Conservation (phyloP, 169 alveolate species). For the Cryptosporidium ubiquitum region DNA sequence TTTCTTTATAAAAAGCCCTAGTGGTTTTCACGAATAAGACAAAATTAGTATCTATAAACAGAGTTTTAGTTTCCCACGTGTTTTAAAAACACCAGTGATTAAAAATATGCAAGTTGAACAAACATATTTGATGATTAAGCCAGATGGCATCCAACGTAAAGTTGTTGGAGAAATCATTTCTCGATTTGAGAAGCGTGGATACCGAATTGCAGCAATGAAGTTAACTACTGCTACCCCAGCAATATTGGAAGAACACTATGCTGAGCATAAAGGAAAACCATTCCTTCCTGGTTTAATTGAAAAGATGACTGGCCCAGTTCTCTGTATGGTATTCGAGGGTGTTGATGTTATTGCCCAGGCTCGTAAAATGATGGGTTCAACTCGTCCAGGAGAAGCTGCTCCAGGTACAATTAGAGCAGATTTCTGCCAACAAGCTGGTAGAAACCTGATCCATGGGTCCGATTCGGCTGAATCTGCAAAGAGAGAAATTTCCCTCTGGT, state of each 20-base stretch:
- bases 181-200: constrained; percentile 96
- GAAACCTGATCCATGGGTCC: constrained; percentile 95
- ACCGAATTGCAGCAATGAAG: constrained; percentile 94
- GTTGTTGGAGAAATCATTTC: constrained; percentile 93
- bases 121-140: constrained; percentile 98
- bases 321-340: constrained; percentile 98
- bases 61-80: constrained; percentile 74
- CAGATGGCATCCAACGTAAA: constrained; percentile 99
- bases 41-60: constrained; percentile 68
- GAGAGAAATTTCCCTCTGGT: constrained; percentile 95
- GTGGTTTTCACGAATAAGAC: constrained; percentile 40
- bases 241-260: constrained; percentile 94
- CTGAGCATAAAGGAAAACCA: constrained; percentile 92
- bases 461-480: constrained; percentile 94
- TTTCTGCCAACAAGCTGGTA: constrained; percentile 92
- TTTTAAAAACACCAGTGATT: constrained; percentile 4
- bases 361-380: constrained; percentile 94
- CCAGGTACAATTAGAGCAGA: constrained; percentile 97
- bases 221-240: constrained; percentile 86
- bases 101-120: constrained; percentile 81
- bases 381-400: constrained; percentile 91
- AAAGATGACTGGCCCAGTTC: constrained; percentile 96
- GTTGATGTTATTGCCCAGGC: constrained; percentile 93
- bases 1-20: constrained; percentile 11
- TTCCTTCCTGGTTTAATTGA: constrained; percentile 92